Base-by-base conservation (phyloP, 2,329 filamentous ascomycete genomes). In the Sphaceloma murrayae region DNA sequence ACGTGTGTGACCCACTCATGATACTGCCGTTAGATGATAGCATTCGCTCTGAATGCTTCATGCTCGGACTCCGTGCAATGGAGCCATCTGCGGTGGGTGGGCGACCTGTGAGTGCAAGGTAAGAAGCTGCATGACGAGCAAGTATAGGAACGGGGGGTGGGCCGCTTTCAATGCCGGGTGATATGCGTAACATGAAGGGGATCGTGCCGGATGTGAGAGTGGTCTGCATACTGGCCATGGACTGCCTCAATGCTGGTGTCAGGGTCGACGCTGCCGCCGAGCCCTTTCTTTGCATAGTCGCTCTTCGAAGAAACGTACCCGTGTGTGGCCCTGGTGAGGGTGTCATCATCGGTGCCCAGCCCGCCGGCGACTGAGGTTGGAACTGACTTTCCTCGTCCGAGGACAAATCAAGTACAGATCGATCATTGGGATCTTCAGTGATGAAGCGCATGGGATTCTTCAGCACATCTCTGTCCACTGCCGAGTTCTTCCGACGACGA, bases 361-460 rank as follows among this genome's bases (percentile, higher is more conserved):
- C 26, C 3, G 43, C 43, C 16, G 49, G 48, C 14, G 49, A 40
- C 14, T 46, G 39, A 13, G 45, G 36, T 27, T 34, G 10, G 5
- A 27, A 44, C 16, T 42, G 36, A 34, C 62, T 61, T 24, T 62
- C 61, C 16, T 64, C 63, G 29, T 53, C 51, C 13, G 46, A 47
- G 14, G 43, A 49, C 19, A 49, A 39, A 14, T 51, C 47, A 29
- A 49, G 39, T 31, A 47, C 21, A 31, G 48, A 49, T 31, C 29
- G 26, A 5, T 24, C 17, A 22, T 34, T 24, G 22, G 39, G 24
- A 26, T 45, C 43, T 11, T 40, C 31, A n/a, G 32, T 36, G 27
- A 38, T 32, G 22, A 16, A 45, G 31, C 43, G 34, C 7, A 19
- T 22, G 24, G 32, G 22, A 11, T 36, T 21, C n/a, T n/a, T n/a